Evolutionary conservation across 2,329 filamentous ascomycete genomes (phyloP), one percentile per base, ranked within the genome.

Genomic region (Ophiostoma novo-ulmi): DNA sequence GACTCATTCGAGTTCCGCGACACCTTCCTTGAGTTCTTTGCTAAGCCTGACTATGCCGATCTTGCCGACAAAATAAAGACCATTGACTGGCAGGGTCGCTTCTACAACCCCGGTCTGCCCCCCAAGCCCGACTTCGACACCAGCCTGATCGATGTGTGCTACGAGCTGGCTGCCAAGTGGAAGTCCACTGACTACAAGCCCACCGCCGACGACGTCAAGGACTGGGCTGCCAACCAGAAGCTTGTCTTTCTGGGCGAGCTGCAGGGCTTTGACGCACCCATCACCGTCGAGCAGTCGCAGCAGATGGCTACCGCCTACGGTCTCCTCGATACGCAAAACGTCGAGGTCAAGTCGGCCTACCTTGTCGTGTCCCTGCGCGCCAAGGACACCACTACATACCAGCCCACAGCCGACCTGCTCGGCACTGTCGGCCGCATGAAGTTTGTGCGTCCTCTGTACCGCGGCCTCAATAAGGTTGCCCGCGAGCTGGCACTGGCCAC

Each of bases 1-100:
- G 93, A 97, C 80, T 96, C 92, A 1, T 97, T 91, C 76, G 92
- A 98, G 77, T 99, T 99, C 86, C 97, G 94, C 79, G 84, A 90
- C 68, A 96, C 92, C 0, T 89, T 97, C 69, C 79, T 97, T 48
- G 87, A 91, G 73, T 98, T 97, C 84, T 98, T 97, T 79, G 82
- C 85, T 72, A 81, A 81, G 2, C 81, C 86, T 1, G 85, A 85
- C 36, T 91, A 97, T 76, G 81, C 85, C 1, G 84, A 86, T 3
- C 82, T 88, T 71, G 82, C 84, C 78, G 84, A 88, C 74, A 89
- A 91, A 76, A 83, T 95, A 44, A 84, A 87, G 5, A 82, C 85
- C 8, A 88, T 99, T 67, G 91, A 97, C 79, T 99, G 95, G 95
- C 89, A 98, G 72, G 87, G 84, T 48, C 92, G 91, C 80, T 96